Base-by-base conservation (phyloP, 306 rosid species). In the Quercus glauca region DNA sequence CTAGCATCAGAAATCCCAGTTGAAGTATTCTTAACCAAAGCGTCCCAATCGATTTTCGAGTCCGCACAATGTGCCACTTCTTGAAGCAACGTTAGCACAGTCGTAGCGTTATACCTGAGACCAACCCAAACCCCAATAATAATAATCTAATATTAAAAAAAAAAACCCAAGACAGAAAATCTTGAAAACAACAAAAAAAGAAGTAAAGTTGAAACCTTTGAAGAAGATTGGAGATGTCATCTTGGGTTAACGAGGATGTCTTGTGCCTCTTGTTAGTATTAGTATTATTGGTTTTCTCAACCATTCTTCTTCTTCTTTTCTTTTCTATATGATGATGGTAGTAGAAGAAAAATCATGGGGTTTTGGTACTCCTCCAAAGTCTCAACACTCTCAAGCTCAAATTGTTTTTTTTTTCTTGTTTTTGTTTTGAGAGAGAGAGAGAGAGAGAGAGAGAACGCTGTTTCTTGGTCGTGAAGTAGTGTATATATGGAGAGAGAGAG, bases 1-100 rank as follows among this genome's bases (percentile, higher is more conserved):
- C 92, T 81, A 18, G 97, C 92, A 88, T 75, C 88, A 19, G 93
- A 86, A 79, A 96, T 96, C 33, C 97, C 98, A 71, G 98, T 90
- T 0, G 94, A 75, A 18, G 92, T 90, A 49, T 82, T 89, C 80
- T 85, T 89, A 11, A 89, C 93, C 84, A 96, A 73, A 52, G 79
- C 89, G 69, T 88, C 86, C 98, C 98, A 96, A 82, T 93, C 94
- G 53, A 93, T 89, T 78, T 90, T 91, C 49, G 21, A 15, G 1
- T 82, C 78, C 43, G 91, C 23, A 59, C 73, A 81, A 26, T 79
- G 84, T 2, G 92, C 80, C 69, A 96, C 84, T 75, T 96, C 99
- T 29, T 83, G 96, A 64, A 96, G 88, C 82, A 93, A 76, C 15
- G 91, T 80, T 75, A 96, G 60, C 79, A 96, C 83, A 4, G 88